A percentile compares a stretch with the other conserved stretches of the same genome.
These are phyloP conservation scores for Botrytis pseudocinerea DNA, from an alignment of 2,329 filamentous ascomycete species.

Conservation along the genomic window DNA sequence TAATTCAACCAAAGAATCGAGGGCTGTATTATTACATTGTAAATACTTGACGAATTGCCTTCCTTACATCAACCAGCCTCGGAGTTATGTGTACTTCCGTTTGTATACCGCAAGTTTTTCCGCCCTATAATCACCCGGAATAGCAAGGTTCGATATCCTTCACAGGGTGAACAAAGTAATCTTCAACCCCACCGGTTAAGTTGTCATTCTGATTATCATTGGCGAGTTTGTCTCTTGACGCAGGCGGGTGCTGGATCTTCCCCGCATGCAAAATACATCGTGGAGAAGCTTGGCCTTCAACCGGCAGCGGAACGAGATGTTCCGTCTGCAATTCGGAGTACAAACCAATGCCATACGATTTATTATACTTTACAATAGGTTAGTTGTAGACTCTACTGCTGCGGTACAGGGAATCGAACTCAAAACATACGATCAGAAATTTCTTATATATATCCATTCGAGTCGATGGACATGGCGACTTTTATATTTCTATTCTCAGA, in stretches of 20 bases:
- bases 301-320: constrained; percentile 19
- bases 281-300: constrained; percentile 5
- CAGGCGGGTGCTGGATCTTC: constrained; percentile 13
- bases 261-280: constrained; percentile 19
- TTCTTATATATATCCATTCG: background rate
- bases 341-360: background rate
- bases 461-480: no score
- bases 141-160: background rate
- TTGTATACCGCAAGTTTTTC: background rate
- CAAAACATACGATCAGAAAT: background rate
- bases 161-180: background rate
- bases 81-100: background rate
- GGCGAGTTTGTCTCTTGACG: constrained; percentile 1
- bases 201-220: background rate
- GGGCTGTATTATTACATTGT: background rate
- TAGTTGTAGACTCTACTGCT: background rate
- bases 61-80: background rate
- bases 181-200: constrained; percentile 9
- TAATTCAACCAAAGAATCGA: background rate
- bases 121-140: background rate
- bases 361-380: background rate
- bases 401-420: background rate
- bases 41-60: background rate
- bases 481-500: background rate
- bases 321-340: constrained; percentile 37